Base-by-base conservation (phyloP, 2,329 filamentous ascomycete genomes). In the Microcyclospora tardicrescens region DNA sequence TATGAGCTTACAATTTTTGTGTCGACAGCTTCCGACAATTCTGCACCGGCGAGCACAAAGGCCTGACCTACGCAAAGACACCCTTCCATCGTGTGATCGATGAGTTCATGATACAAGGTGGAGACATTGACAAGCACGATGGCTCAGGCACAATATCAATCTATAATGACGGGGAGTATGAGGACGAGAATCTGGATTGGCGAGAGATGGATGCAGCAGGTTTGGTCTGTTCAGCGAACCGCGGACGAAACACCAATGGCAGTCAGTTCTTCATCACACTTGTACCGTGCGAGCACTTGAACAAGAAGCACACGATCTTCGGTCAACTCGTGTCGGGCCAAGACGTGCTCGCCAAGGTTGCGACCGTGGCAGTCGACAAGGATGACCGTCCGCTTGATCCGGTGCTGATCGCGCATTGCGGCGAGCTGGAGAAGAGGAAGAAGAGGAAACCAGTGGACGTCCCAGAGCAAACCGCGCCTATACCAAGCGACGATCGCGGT, bases 231-330 rank as follows among this genome's bases (percentile, higher is more conserved):
- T 62, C 61, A 42, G 62, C 62, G 5, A 65, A 64, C 37, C 45
- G 60, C 31, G 62, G 61, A 6, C 57, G 51, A 39, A 51, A 58
- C 35, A 64, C 61, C 24, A 65, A 65, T 44, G 61, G 59, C 36
- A 61, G 58, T 48, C 61, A 63, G 55, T 63, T 65, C 52, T 65
- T 65, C 55, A 57, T 65, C 37, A 65, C 61, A 10, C 50, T 65
- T 16, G 57, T 58, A 15, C 47, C 56, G 14, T 61, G 58, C 43
- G 48, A 51, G 9, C 62, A 65, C 41, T 46, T 65, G 40, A 62
- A 62, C 38, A 55, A 49, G 14, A 64, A 64, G 47, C 62, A 65
- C 47, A 63, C 62, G 16, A 54, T 64, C 32, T 63, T 65, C 35
- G 62, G 60, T 12, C 52, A 52, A 33, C 27, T 65, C 4, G 56